Percentiles rank a stretch among this genome's conserved stretches.
Evolutionary conservation across 768 basidiomycete species (phyloP).

Genomic region (Podaxis pistillaris): DNA sequence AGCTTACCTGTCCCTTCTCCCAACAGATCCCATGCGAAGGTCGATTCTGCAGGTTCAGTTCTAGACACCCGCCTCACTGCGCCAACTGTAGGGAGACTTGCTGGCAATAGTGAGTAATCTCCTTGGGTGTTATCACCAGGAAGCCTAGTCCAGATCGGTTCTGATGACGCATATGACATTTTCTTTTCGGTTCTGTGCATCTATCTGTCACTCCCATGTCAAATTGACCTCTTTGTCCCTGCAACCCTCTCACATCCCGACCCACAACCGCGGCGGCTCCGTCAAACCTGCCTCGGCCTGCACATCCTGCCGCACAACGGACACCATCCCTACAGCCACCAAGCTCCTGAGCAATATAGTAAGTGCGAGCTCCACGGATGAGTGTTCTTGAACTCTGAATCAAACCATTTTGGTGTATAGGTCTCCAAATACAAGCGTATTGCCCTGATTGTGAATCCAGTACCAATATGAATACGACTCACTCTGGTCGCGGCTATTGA

Average conservation of each 20-base stretch:
- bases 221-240: background rate
- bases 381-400: background rate
- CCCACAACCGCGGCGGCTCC: background rate
- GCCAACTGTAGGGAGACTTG: slow-evolving; percentile 38
- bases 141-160: background rate
- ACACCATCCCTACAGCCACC: slow-evolving; percentile 17
- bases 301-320: background rate
- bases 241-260: slow-evolving; percentile 7
- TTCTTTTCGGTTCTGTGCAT: slow-evolving; percentile 1
- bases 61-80: slow-evolving; percentile 45
- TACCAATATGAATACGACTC: background rate
- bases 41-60: slow-evolving; percentile 52
- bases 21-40: slow-evolving; percentile 46
- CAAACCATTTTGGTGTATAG: slow-evolving; percentile 21
- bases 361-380: background rate
- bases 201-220: slow-evolving; percentile 4
- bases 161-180: background rate
- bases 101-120: slow-evolving; percentile 21
- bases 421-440: slow-evolving; percentile 38
- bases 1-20: slow-evolving; percentile 14
- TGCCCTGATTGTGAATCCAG: slow-evolving; percentile 27
- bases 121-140: background rate
- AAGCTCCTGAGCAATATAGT: slow-evolving; percentile 27
- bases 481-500: background rate
- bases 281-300: background rate